Evolutionary conservation across 208 protist genomes (phyloP).

Genomic region (Acanthamoeba royreba): DNA sequence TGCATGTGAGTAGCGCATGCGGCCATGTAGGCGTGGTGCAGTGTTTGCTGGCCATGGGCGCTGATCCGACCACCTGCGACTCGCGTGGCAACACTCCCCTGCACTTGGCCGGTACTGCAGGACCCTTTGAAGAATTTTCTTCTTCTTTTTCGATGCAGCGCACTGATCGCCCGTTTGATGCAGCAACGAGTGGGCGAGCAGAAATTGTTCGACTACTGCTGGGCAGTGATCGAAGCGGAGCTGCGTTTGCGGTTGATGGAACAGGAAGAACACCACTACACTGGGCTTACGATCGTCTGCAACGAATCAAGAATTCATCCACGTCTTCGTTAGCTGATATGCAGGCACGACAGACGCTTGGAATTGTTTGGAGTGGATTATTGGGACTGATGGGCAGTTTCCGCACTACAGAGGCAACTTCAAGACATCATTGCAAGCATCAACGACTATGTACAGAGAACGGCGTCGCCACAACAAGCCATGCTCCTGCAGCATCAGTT

Average conservation of each 20-base stretch:
- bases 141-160: neutral
- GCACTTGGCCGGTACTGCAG: neutral
- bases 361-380: too few relatives aligned
- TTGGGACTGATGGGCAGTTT: neutral
- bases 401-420: neutral
- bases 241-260: neutral
- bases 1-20: neutral
- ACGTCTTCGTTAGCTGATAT: neutral
- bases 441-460: neutral
- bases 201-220: neutral
- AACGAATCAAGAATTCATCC: neutral
- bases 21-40: neutral
- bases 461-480: neutral
- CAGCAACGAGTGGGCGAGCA: neutral
- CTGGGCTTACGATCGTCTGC: neutral
- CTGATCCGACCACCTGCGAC: neutral
- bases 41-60: neutral
- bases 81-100: neutral
- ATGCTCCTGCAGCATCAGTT: neutral
- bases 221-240: neutral
- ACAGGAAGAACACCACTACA: neutral
- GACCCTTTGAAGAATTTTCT: neutral
- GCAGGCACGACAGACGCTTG: neutral
- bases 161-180: neutral
- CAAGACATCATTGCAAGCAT: neutral